Percentiles rank a stretch among this genome's conserved stretches.
Evolutionary conservation across 1,284 basidiomycete species (phyloP).

Genomic region (Cryptococcus amylolentus): DNA sequence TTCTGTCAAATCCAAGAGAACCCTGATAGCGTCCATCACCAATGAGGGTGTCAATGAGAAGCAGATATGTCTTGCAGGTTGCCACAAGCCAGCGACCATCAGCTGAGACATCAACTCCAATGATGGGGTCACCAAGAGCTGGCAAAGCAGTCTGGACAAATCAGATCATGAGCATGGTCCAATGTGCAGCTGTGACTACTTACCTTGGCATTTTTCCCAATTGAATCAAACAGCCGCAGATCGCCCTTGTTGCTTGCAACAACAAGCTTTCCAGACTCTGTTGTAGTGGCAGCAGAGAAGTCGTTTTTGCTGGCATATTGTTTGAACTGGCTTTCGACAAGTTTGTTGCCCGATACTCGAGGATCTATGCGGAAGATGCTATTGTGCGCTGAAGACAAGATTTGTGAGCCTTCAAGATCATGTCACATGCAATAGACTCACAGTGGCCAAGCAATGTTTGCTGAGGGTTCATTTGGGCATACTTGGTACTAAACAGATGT

Average conservation of each 20-base stretch:
- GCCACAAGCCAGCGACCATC: slow-evolving; percentile 94
- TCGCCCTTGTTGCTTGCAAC: slow-evolving; percentile 97
- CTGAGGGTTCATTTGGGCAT: slow-evolving; percentile 86
- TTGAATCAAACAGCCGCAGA: slow-evolving; percentile 88
- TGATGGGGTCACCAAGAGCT: slow-evolving; percentile 89
- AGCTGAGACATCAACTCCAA: slow-evolving; percentile 90
- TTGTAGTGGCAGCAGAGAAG: slow-evolving; percentile 91
- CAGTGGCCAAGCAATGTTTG: slow-evolving; percentile 82
- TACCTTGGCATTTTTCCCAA: slow-evolving; percentile 94
- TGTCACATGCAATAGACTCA: slow-evolving; percentile 17
- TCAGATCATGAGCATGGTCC: background rate
- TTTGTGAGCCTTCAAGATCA: background rate
- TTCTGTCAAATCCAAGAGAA: slow-evolving; percentile 84
- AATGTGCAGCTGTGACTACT: background rate
- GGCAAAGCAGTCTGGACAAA: slow-evolving; percentile 74
- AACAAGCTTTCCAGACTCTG: slow-evolving; percentile 78
- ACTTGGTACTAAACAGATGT: slow-evolving; percentile 63
- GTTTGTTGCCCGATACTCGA: slow-evolving; percentile 79
- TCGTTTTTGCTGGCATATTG: slow-evolving; percentile 94
- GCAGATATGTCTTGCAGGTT: slow-evolving; percentile 89
- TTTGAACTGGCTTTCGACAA: slow-evolving; percentile 94
- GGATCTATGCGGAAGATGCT: slow-evolving; percentile 97
- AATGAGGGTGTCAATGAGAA: slow-evolving; percentile 93
- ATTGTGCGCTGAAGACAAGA: slow-evolving; percentile 68
- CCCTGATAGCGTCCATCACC: slow-evolving; percentile 86